Base-by-base conservation (phyloP, 352 stramenopile genomes). In the Phytophthora capsici region DNA sequence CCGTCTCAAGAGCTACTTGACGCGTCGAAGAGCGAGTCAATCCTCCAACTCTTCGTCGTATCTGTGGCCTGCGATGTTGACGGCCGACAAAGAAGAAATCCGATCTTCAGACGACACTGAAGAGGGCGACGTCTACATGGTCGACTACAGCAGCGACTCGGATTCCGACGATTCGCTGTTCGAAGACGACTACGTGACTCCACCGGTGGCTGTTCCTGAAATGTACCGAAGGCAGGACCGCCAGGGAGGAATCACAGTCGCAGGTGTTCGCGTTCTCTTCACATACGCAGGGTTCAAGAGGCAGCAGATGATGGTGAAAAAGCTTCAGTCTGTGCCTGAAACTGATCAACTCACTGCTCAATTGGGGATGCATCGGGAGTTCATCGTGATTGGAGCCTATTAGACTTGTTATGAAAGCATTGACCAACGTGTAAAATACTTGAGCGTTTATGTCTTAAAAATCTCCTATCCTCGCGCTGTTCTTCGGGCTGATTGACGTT, bases 231-330 rank as follows among this genome's bases (percentile, higher is more conserved):
- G 75, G 17, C 70, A 84, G 28, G 82, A 90, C 51, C 76, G 79
- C 36, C 63, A 72, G 41, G 77, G 79, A 22, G 82, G 82, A 30
- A 75, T 77, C 26, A 83, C 66, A 3, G 79, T 90, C 34, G 76
- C 73, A 4, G 79, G 79, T 0, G 65, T 54, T 8, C 64, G 75
- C 19, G 71, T 90, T 45, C 49, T 88, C 0, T 90, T 86, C 55
- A 90, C 79, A n/a, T 79, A 77, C 44, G 69, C 69, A 10, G 80
- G 66, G 0, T 90, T 88, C 61, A 88, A 88, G 59, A 77, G 82
- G 17, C 75, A 78, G 48, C 66, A 79, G 47, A 73, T 79, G 57
- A 61, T 78, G 57, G 22, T 73, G 16, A 52, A 66, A 14, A 69
- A 78, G 13, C 72, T 89, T 22, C 69, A 76, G 26, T 38, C 49